These are phyloP conservation scores for Boletus vinaceobasis DNA, from an alignment of 768 basidiomycete species.

Conservation along the genomic window DNA sequence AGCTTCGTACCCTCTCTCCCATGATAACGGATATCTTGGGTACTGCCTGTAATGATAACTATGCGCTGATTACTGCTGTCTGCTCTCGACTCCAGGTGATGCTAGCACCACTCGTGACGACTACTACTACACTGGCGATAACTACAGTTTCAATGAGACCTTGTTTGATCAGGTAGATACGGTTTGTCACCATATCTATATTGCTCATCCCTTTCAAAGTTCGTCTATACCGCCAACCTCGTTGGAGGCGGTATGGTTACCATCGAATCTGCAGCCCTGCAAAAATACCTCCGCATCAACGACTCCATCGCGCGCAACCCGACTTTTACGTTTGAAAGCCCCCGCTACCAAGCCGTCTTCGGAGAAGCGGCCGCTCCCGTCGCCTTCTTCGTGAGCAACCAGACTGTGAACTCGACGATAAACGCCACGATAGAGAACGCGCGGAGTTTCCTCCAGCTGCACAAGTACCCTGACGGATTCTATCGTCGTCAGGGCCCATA, in stretches of 20 bases:
- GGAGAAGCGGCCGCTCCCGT: slow-evolving; percentile 24
- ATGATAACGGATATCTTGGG: background rate
- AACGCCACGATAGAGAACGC: slow-evolving; percentile 14
- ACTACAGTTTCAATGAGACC: slow-evolving; percentile 25
- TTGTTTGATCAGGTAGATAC: slow-evolving; percentile 17
- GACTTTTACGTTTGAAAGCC: slow-evolving; percentile 20
- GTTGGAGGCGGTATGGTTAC: slow-evolving; percentile 20
- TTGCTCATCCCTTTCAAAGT: slow-evolving; percentile 6
- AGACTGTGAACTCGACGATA: slow-evolving; percentile 10
- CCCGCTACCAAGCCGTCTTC: slow-evolving; percentile 20
- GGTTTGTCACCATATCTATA: background rate
- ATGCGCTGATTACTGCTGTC: background rate
- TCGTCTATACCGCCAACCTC: slow-evolving; percentile 15
- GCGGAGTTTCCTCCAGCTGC: slow-evolving; percentile 16
- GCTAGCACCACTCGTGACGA: slow-evolving; percentile 24
- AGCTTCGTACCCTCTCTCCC: background rate
- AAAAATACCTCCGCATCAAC: slow-evolving; percentile 23
- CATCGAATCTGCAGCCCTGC: slow-evolving; percentile 19
- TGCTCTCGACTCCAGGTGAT: slow-evolving; percentile 13
- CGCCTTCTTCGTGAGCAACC: slow-evolving; percentile 24
- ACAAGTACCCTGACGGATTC: slow-evolving; percentile 19
- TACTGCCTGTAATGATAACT: background rate
- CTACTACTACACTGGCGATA: slow-evolving; percentile 22
- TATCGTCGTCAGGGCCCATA: slow-evolving; percentile 18
- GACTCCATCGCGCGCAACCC: slow-evolving; percentile 26